phyloP scores from a whole-genome alignment of 176 grass and related monocot genomes.

The Paspalum notatum region DNA sequence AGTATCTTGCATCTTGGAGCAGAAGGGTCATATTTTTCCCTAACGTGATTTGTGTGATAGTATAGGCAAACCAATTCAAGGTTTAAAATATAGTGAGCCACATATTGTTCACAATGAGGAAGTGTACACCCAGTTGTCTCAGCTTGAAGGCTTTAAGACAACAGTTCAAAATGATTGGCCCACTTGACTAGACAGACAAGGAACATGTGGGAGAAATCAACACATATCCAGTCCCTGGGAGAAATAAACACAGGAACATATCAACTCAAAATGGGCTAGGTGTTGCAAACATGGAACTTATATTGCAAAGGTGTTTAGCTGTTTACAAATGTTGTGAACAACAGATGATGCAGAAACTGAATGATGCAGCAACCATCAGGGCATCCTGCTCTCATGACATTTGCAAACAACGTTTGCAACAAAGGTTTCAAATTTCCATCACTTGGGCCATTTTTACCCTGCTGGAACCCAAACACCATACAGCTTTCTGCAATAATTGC shows the following conservation, averaged over 20 bases:
- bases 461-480: slow-evolving; percentile 2
- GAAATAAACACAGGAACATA: background rate
- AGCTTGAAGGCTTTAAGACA: background rate
- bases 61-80: slow-evolving; percentile 21
- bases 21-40: background rate
- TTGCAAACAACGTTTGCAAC: background rate
- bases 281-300: background rate
- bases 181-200: background rate
- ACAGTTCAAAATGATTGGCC: background rate
- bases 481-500: background rate
- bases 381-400: background rate
- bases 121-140: background rate
- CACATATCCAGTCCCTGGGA: too few relatives aligned
- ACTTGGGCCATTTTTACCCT: slow-evolving; percentile 6
- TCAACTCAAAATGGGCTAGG: background rate
- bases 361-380: background rate
- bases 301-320: background rate
- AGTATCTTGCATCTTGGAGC: background rate
- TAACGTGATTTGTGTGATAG: background rate
- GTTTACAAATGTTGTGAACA: background rate
- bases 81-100: background rate
- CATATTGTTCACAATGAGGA: background rate
- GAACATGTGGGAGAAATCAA: background rate
- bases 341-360: background rate
- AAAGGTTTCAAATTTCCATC: background rate